Evolutionary conservation across 257 asterid genomes (phyloP), one percentile per base, ranked within the genome.

Genomic region (Nicotiana tomentosiformis): DNA sequence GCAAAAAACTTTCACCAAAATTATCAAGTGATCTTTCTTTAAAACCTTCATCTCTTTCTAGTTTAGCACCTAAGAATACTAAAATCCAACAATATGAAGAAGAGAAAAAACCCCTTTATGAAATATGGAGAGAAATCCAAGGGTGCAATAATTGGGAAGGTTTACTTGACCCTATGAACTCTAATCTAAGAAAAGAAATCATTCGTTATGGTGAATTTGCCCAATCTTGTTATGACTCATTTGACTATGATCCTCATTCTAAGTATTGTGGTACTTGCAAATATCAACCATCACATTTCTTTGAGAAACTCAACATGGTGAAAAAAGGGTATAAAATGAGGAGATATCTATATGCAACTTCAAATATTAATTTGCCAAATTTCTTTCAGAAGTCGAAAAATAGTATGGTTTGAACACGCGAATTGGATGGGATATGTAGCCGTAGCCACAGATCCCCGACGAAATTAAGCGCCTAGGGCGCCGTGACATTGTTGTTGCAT

Each of bases 381-480:
- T 93, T 91, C 85, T 92, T 94, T 82, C 91, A 90, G 55, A 90
- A 89, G 17, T 89, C 93, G 5, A 90, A 67, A n/a, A 10, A 84
- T 35, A 74, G 85, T 76, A 89, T 88, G 32, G 80, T 93, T 49
- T 93, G 95, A 87, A 83, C 95, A 91, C 77, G 94, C 97, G 3
- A 93, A 93, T 84, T 90, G 97, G 98, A 91, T 94, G 93, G 97
- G 97, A 16, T 94, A 92, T 66, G 96, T 94, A 8, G 97, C 95
- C 0, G 93, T 94, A 0, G 78, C 95, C 56, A 88, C 88, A 6
- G 96, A 91, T 84, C 91, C 91, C 87, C 11, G 87, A 80, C 0
- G 93, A 91, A 82, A 86, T 94, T 0, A 85, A 82, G 11, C 89
- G 97, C 10, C 89, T 94, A 0, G 97, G 98, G 12, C 92, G 97